Percentiles rank a stretch among this genome's conserved stretches.
phyloP scores from a whole-genome alignment of 805 yeast genomes.

The Isabelozyma rhagii region DNA sequence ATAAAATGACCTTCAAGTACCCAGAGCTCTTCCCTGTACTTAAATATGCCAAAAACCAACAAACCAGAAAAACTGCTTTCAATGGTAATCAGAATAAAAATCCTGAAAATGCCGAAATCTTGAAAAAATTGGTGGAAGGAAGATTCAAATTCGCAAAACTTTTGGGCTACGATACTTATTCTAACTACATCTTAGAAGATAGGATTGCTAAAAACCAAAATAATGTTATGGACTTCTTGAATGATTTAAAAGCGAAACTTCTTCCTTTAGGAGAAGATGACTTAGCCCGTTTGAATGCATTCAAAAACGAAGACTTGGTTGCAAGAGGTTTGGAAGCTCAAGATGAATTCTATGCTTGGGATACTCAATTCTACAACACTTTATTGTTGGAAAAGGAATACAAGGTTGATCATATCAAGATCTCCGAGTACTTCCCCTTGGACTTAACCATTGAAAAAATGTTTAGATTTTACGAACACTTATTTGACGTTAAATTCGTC shows the following conservation, averaged over 20 bases:
- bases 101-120: slow-evolving; percentile 59
- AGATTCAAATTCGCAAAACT: slow-evolving; percentile 60
- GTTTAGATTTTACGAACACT: slow-evolving; percentile 66
- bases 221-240: slow-evolving; percentile 58
- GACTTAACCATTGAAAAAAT: slow-evolving; percentile 63
- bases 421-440: slow-evolving; percentile 78
- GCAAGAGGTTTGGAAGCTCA: slow-evolving; percentile 42
- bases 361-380: slow-evolving; percentile 63
- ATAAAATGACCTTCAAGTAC: slow-evolving; percentile 73
- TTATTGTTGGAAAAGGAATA: slow-evolving; percentile 63
- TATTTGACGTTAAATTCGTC: slow-evolving; percentile 67
- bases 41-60: slow-evolving; percentile 61
- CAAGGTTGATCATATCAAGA: slow-evolving; percentile 67
- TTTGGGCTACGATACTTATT: slow-evolving; percentile 66
- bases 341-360: slow-evolving; percentile 61
- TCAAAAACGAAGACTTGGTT: slow-evolving; percentile 54
- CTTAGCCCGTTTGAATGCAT: slow-evolving; percentile 39
- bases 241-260: slow-evolving; percentile 58
- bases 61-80: slow-evolving; percentile 65
- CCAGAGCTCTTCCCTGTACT: slow-evolving; percentile 79
- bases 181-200: slow-evolving; percentile 69
- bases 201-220: slow-evolving; percentile 75
- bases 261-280: slow-evolving; percentile 60
- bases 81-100: slow-evolving; percentile 67
- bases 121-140: slow-evolving; percentile 56